These are phyloP conservation scores for Osmanthus fragrans DNA, from an alignment of 257 asterid species.

Conservation along the genomic window DNA sequence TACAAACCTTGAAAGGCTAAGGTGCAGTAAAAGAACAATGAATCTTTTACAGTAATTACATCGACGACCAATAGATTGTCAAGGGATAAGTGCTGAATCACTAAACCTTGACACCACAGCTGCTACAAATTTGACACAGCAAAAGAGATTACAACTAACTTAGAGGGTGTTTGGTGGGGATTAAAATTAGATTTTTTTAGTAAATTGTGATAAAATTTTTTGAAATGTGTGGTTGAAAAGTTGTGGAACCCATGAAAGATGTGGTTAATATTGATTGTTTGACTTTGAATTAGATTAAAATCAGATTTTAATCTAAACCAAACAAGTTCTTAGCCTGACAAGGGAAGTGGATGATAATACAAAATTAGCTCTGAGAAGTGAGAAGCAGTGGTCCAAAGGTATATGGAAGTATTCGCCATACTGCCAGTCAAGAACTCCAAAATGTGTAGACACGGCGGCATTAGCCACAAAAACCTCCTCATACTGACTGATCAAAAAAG, in stretches of 20 bases:
- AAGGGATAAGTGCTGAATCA: conserved; percentile 1
- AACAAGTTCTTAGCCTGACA: neutral
- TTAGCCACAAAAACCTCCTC: neutral
- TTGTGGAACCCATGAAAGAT: too few relatives aligned
- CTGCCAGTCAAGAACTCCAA: neutral
- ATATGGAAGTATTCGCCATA: neutral
- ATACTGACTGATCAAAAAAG: neutral
- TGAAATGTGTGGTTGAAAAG: too few relatives aligned
- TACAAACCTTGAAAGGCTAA: neutral
- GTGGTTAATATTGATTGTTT: too few relatives aligned
- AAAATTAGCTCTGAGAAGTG: neutral
- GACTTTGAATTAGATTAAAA: too few relatives aligned
- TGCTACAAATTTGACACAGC: neutral
- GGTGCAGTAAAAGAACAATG: neutral
- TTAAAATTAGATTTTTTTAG: too few relatives aligned
- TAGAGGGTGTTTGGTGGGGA: too few relatives aligned
- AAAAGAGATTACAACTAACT: neutral
- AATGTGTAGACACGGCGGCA: neutral
- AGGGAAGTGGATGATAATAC: neutral
- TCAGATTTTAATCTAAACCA: too few relatives aligned
- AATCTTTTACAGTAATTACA: neutral
- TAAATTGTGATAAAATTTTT: too few relatives aligned
- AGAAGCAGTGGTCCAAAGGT: neutral
- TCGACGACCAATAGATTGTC: neutral
- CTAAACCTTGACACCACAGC: neutral